Base-by-base conservation (phyloP, 2,329 filamentous ascomycete species). In the Dothideomycetidae sp. region DNA sequence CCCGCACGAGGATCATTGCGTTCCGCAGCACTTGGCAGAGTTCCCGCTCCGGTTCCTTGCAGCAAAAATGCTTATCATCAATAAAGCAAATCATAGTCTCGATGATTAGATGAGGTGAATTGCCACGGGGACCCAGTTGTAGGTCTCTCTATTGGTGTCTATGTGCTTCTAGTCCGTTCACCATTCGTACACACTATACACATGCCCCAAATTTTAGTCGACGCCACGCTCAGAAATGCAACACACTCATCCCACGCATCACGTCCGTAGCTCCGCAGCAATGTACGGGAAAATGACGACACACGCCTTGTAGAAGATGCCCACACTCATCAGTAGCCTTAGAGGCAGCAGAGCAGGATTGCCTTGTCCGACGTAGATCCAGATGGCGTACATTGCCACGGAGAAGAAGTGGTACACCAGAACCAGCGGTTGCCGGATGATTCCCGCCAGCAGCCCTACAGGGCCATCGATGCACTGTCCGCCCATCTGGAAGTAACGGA, bases 401-500 rank as follows among this genome's bases (percentile, higher is more conserved):
- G 77, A 73, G 62, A 94, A 98, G 64, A 98, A 98, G 60, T 98
- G 90, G 55, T 80, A 81, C 49, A 90, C 77, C 28, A 98, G 73
- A 28, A 85, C 70, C 36, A 76, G 58, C 0, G 90, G 90, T 37
- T 76, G 71, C 34, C 77, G 71, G 46, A 93, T 77, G 40, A 96
- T 70, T 10, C 85, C 90, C 1, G 74, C 83, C 5, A 98, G 67
- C 42, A 98, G 64, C 18, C 81, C 81, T 31, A 80, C 75, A 2
- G 90, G 90, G 21, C 81, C 84, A 44, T 81, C 74, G 14, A 84
- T 71, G 58, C 76, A 74, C 43, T 75, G 74, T 33, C 77, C 72
- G 29, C 78, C 78, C 21, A 67, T 68, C 54, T 83, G 68, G 64
- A 98, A 98, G 61, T 98, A 98, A 18, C 70, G 66, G 64, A 96